Evolutionary conservation across 2,329 filamentous ascomycete species (phyloP), one percentile per base, ranked within the genome.

Genomic region (Apiospora kogelbergensis): DNA sequence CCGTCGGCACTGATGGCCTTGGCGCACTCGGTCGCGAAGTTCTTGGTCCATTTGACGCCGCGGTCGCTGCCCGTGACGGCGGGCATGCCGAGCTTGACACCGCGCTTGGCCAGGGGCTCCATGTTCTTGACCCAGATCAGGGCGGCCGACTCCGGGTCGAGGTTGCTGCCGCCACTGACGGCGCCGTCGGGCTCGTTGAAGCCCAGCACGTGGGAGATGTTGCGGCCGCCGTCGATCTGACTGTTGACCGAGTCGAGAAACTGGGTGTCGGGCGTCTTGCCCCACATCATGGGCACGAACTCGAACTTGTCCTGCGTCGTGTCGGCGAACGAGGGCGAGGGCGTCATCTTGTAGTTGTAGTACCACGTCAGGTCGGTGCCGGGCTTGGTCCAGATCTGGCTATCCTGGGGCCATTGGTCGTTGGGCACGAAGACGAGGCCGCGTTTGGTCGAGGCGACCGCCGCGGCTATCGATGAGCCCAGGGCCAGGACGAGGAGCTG

Each of bases 251-350:
- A 81, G 68, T 85, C 80, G 48, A 90, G 83, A 78, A 95, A 95
- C 0, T 84, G 82, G 0, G 85, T 89, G 76, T 88, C 84, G 68
- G 83, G 81, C 37, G 81, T 81, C 11, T 87, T 82, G 41, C 91
- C 91, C 90, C 91, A 95, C 70, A 94, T 86, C 92, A 94, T 94
- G 66, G 93, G 93, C 1, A 95, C 89, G 78, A 93, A 96, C 78
- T 93, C 85, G 73, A 95, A 88, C 17, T 84, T 79, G 17, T 83
- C 81, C 73, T 90, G 86, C 0, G 84, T 74, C 40, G 84, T 75
- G 65, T 83, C 78, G 48, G 78, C 72, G 76, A 85, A 90, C 53
- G 81, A 81, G 0, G 84, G 71, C 0, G 89, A 88, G 1, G 92
- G 91, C 3, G 79, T 76, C 24, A 83, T 76, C 33, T 81, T 80